Evolutionary conservation across 2,329 filamentous ascomycete species (phyloP).

Genomic region (Tolypocladium tundrense): DNA sequence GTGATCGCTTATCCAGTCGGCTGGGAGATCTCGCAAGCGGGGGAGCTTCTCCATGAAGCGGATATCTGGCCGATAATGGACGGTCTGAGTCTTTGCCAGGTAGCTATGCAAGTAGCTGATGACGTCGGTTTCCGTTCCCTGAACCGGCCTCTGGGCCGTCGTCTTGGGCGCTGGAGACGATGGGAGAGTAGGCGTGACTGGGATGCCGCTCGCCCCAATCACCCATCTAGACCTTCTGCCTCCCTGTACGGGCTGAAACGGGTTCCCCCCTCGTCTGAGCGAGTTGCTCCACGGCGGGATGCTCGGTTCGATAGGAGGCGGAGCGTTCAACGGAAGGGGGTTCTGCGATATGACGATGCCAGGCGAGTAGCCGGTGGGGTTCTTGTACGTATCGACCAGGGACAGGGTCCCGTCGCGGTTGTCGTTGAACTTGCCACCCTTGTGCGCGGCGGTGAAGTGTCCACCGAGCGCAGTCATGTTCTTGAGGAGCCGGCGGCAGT

Average conservation of each 20-base stretch:
- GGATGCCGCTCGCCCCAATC: neutral
- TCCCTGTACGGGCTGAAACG: neutral
- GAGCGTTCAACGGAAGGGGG: constrained; percentile 9
- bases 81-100: constrained; percentile 10
- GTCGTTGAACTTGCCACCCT: constrained; percentile 23
- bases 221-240: too few relatives aligned
- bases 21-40: constrained; percentile 14
- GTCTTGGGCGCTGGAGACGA: too few relatives aligned
- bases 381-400: constrained; percentile 15
- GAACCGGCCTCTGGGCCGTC: neutral
- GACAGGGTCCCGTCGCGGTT: constrained; percentile 30
- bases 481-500: constrained; percentile 20
- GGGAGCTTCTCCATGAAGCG: constrained; percentile 11
- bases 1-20: constrained; percentile 14
- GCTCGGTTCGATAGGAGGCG: constrained; percentile 4
- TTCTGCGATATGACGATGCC: constrained; percentile 18
- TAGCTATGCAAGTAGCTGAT: constrained; percentile 12
- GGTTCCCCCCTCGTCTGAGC: too few relatives aligned
- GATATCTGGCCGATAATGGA: constrained; percentile 13
- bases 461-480: constrained; percentile 11
- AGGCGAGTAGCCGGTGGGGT: constrained; percentile 10
- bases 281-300: neutral
- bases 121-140: neutral
- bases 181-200: too few relatives aligned
- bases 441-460: constrained; percentile 16